A percentile compares a stretch with the other conserved stretches of the same genome.
Conservation (phyloP, 139 green algal genomes). For the Chlamydomonas sp. region DNA sequence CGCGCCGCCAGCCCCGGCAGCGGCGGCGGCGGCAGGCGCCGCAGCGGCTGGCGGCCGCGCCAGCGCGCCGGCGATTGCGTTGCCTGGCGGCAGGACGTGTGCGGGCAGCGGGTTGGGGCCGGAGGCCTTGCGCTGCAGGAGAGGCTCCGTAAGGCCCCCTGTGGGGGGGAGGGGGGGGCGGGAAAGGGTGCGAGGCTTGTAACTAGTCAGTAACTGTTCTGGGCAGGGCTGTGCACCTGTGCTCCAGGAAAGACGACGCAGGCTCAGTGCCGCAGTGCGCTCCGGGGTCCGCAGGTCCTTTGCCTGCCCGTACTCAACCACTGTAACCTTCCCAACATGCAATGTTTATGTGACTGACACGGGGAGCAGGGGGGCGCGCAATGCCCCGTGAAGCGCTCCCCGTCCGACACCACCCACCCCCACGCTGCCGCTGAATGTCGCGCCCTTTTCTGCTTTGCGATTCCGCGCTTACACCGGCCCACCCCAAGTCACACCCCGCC, state of each 20-base stretch:
- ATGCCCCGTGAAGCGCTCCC: not conserved
- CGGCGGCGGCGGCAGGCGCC: not conserved
- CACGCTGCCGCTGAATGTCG: not conserved
- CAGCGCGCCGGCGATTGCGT: not conserved
- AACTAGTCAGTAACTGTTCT: not conserved
- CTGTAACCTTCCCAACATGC: not conserved
- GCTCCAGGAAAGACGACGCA: not conserved
- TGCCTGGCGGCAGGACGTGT: not conserved
- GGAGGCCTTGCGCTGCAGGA: not conserved
- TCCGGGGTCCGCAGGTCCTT: not conserved
- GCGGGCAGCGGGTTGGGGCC: not conserved
- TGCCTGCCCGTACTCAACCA: not conserved
- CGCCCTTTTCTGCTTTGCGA: too few species aligned
- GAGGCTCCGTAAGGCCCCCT: not conserved
- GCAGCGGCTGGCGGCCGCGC: not conserved
- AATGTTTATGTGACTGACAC: too few species aligned
- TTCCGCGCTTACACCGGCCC: too few species aligned
- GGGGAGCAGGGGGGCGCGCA: too few species aligned
- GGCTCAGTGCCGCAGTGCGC: not conserved
- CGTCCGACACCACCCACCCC: not conserved
- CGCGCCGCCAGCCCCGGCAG: not conserved
- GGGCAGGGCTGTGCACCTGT: not conserved
- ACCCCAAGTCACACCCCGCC: not conserved
- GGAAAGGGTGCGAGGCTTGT: not conserved
- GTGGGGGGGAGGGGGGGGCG: not conserved